These are phyloP conservation scores for Medicago arabica DNA, from an alignment of 306 rosid species.

Conservation along the genomic window DNA sequence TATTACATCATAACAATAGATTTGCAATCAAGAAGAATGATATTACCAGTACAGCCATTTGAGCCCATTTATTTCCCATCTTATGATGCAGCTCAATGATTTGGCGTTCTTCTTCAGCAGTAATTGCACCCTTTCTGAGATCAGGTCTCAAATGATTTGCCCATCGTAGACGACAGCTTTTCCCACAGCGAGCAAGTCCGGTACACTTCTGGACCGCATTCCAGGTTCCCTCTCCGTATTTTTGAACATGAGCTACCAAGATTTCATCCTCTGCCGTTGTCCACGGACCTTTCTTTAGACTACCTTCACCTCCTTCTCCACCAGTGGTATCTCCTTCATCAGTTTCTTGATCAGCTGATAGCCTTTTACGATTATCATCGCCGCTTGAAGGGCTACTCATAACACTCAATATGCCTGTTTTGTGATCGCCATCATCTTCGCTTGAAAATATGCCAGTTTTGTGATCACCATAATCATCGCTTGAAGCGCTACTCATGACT, in stretches of 20 bases:
- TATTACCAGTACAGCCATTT: slow-evolving; percentile 73
- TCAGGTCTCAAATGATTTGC: slow-evolving; percentile 84
- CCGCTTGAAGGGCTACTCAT: slow-evolving; percentile 41
- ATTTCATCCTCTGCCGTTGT: slow-evolving; percentile 79
- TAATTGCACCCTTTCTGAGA: slow-evolving; percentile 77
- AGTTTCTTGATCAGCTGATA: slow-evolving; percentile 41
- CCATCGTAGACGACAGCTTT: slow-evolving; percentile 94
- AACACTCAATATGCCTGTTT: slow-evolving; percentile 40
- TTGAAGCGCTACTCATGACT: neutral
- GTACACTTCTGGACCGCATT: slow-evolving; percentile 75
- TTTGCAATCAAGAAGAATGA: neutral
- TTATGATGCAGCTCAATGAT: slow-evolving; percentile 68
- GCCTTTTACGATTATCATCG: slow-evolving; percentile 46
- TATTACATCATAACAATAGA: too few species aligned
- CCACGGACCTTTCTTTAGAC: slow-evolving; percentile 89
- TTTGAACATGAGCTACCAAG: slow-evolving; percentile 71
- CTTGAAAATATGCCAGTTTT: slow-evolving; percentile 35
- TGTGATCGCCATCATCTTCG: slow-evolving; percentile 49
- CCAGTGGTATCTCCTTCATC: slow-evolving; percentile 46
- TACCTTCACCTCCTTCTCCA: slow-evolving; percentile 50
- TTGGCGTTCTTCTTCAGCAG: slow-evolving; percentile 63
- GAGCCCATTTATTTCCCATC: slow-evolving; percentile 91
- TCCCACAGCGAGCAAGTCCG: slow-evolving; percentile 83
- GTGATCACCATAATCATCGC: neutral
- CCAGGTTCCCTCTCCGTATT: slow-evolving; percentile 90